Evolutionary conservation across 257 asterid genomes (phyloP).

Genomic region (Nicotiana benthamiana): DNA sequence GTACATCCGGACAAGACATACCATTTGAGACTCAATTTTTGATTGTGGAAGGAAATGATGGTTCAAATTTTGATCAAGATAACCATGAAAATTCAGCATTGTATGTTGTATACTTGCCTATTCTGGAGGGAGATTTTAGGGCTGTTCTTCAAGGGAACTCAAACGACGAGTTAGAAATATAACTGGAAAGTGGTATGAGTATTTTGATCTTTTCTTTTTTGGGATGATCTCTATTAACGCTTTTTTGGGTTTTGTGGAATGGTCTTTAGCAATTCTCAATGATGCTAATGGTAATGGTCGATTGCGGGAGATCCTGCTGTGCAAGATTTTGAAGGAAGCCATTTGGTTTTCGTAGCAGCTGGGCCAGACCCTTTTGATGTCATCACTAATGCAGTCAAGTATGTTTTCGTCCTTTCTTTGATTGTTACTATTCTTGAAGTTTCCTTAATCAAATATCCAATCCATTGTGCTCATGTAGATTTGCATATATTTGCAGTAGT

Average conservation of each 20-base stretch:
- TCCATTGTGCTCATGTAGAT: neutral
- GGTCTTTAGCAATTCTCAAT: neutral
- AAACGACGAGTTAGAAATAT: slow-evolving; percentile 68
- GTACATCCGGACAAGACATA: slow-evolving; percentile 59
- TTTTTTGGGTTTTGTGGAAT: neutral
- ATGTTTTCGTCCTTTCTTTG: slow-evolving; percentile 14
- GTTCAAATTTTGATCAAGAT: slow-evolving; percentile 33
- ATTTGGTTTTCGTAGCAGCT: slow-evolving; percentile 73
- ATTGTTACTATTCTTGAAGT: neutral
- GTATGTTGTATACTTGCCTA: slow-evolving; percentile 74
- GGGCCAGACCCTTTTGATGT: slow-evolving; percentile 93
- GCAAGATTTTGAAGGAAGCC: slow-evolving; percentile 80
- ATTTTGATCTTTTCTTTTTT: neutral
- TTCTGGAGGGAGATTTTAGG: slow-evolving; percentile 87
- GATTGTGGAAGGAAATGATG: slow-evolving; percentile 64
- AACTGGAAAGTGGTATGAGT: slow-evolving; percentile 78
- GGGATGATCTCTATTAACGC: neutral
- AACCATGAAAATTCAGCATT: slow-evolving; percentile 31
- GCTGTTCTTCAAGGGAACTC: slow-evolving; percentile 89
- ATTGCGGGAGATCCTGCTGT: slow-evolving; percentile 82
- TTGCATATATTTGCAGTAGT: neutral
- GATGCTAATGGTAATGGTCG: slow-evolving; percentile 1
- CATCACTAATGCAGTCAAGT: slow-evolving; percentile 85
- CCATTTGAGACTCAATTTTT: slow-evolving; percentile 87
- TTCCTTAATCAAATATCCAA: neutral